Conservation (phyloP, 768 basidiomycete species). For the Sarcomyxa edulis region DNA sequence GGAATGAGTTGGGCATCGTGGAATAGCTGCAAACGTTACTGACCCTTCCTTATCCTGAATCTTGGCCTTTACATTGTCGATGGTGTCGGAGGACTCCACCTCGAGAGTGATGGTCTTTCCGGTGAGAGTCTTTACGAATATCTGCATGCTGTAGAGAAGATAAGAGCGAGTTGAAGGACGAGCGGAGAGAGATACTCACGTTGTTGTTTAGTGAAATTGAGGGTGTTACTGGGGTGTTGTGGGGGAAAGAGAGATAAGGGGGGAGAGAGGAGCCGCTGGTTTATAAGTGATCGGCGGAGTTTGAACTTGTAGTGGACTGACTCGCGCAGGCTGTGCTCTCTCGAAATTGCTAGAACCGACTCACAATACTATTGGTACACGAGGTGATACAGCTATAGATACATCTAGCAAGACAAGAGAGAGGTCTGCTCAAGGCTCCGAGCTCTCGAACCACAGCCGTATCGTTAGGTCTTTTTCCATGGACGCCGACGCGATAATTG, state of each 20-base stretch:
- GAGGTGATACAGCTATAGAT: background rate
- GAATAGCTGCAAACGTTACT: constrained; percentile 7
- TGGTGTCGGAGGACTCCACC: constrained; percentile 72
- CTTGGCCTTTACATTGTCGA: constrained; percentile 77
- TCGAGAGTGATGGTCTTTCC: constrained; percentile 85
- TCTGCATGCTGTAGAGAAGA: constrained; percentile 29
- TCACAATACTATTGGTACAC: too few species aligned
- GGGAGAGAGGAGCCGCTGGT: constrained; percentile 12
- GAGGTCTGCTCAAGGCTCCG: constrained; percentile 13
- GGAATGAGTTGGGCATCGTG: constrained; percentile 5
- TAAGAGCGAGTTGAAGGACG: constrained; percentile 23
- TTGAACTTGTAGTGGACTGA: constrained; percentile 19
- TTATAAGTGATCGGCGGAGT: constrained; percentile 30
- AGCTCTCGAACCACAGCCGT: constrained; percentile 76
- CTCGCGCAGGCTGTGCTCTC: constrained; percentile 3
- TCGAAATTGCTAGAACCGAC: background rate
- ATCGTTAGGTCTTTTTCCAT: constrained; percentile 88
- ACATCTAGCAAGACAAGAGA: constrained; percentile 1
- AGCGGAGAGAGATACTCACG: constrained; percentile 18
- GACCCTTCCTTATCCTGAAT: constrained; percentile 81
- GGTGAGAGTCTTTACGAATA: constrained; percentile 74
- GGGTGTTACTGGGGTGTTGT: constrained; percentile 10
- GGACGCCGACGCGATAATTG: constrained; percentile 81
- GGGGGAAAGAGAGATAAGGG: constrained; percentile 12
- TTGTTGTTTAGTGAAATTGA: constrained; percentile 1